Conservation (phyloP, 306 rosid species). For the Sindora glabra region DNA sequence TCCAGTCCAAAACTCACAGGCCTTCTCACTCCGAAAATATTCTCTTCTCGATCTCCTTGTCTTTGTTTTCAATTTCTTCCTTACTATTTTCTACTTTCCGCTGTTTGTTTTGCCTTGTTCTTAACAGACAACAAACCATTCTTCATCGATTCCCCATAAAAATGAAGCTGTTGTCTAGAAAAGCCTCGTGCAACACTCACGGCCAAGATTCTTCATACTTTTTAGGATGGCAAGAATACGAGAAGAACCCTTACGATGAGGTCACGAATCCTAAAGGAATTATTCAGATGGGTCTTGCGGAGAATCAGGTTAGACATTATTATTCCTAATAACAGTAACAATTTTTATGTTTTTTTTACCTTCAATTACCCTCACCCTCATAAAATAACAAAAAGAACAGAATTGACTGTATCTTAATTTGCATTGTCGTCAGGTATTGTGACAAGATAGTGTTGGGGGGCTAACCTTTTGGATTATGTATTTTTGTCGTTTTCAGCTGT, state of each 20-base stretch:
- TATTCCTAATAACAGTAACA: not conserved
- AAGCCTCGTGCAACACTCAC: slow-evolving; percentile 78
- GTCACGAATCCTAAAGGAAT: slow-evolving; percentile 69
- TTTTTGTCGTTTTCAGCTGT: slow-evolving; percentile 48
- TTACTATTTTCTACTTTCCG: not conserved
- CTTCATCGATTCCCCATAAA: no score
- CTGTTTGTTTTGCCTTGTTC: no score
- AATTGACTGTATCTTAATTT: not conserved
- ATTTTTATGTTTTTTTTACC: no score
- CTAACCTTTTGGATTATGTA: slow-evolving; percentile 11
- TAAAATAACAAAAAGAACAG: not conserved
- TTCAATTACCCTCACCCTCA: no score
- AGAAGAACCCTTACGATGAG: slow-evolving; percentile 70
- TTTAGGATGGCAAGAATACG: slow-evolving; percentile 88
- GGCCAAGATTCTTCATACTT: slow-evolving; percentile 99
- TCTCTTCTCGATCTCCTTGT: not conserved
- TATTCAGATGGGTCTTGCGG: slow-evolving; percentile 98
- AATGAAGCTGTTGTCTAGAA: slow-evolving; percentile 61
- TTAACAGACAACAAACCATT: not conserved
- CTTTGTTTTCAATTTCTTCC: not conserved
- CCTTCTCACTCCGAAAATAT: not conserved
- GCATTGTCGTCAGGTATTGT: not conserved
- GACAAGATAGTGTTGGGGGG: slow-evolving; percentile 13
- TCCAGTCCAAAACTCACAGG: slow-evolving; percentile 5
- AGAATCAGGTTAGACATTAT: slow-evolving; percentile 59